These are phyloP conservation scores for Leccinum angustisporum DNA, from an alignment of 1,284 basidiomycete species.

Conservation along the genomic window DNA sequence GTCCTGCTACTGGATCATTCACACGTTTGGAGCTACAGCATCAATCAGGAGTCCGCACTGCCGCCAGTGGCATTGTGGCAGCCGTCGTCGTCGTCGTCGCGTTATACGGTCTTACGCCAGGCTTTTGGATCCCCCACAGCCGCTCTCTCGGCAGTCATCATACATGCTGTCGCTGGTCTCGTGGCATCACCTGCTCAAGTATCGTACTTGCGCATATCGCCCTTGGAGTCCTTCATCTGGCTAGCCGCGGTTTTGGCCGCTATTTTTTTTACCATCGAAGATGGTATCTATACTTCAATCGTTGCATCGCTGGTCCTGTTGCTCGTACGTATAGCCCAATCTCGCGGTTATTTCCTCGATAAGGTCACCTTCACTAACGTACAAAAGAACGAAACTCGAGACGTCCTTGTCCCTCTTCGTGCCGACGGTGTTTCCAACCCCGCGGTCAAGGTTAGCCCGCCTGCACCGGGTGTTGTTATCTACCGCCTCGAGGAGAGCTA, in stretches of 20 bases:
- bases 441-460: conserved; percentile 73
- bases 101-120: conserved; percentile 88
- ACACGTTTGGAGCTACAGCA: conserved; percentile 95
- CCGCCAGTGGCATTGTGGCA: conserved; percentile 85
- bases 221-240: conserved; percentile 93
- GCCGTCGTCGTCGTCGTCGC: conserved; percentile 85
- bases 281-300: conserved; percentile 94
- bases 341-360: conserved; percentile 90
- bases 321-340: conserved; percentile 87
- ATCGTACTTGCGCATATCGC: conserved; percentile 95
- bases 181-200: conserved; percentile 86
- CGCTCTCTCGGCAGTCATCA: conserved; percentile 89
- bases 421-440: conserved; percentile 66
- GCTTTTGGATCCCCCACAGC: conserved; percentile 87
- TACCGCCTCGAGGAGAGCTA: conserved; percentile 95
- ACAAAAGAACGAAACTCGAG: conserved; percentile 46
- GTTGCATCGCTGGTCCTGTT: conserved; percentile 80
- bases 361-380: conserved; percentile 51
- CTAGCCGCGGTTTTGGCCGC: conserved; percentile 85
- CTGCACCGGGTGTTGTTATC: conserved; percentile 85
- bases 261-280: conserved; percentile 83
- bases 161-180: conserved; percentile 92
- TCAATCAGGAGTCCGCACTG: conserved; percentile 95
- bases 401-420: conserved; percentile 83
- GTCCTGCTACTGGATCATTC: conserved; percentile 97